Evolutionary conservation across 139 green algal species (phyloP).

Genomic region (Cymbomonas tetramitiformis): DNA sequence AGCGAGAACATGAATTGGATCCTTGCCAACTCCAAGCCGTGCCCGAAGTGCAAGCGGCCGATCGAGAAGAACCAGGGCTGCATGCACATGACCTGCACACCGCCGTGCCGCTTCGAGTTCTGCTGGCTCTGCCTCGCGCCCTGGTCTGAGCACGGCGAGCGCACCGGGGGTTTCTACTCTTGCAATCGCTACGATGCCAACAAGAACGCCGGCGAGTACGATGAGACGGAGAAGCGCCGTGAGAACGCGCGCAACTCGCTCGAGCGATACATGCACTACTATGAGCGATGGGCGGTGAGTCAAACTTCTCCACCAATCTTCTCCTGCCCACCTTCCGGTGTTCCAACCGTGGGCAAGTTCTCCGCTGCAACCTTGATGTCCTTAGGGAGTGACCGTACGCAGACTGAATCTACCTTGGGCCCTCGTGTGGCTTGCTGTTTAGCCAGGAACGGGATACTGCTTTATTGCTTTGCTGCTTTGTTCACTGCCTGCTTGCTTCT

Average conservation of each 20-base stretch:
- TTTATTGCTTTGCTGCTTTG: too few relatives aligned
- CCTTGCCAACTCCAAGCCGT: conserved; percentile 67
- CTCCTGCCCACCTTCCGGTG: too few relatives aligned
- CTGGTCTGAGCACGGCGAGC: conserved; percentile 85
- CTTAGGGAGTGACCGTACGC: too few relatives aligned
- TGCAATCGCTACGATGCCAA: conserved; percentile 82
- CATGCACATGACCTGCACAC: conserved; percentile 76
- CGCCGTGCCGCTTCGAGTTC: conserved; percentile 49
- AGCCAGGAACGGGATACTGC: too few relatives aligned
- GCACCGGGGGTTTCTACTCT: conserved; percentile 87
- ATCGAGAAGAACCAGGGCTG: conserved; percentile 77
- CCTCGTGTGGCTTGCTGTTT: too few relatives aligned
- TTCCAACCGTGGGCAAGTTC: too few relatives aligned
- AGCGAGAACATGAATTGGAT: conserved; percentile 67
- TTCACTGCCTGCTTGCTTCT: too few relatives aligned
- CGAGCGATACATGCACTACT: conserved; percentile 80
- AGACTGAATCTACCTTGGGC: too few relatives aligned
- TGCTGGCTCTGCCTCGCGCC: conserved; percentile 58
- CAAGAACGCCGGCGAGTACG: conserved; percentile 60
- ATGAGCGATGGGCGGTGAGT: conserved; percentile 62
- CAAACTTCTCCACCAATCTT: too few relatives aligned
- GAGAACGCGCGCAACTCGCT: conserved; percentile 71
- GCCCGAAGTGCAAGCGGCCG: conserved; percentile 64
- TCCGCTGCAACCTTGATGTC: too few relatives aligned
- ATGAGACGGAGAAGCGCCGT: conserved; percentile 60